Percentiles rank a stretch among this genome's conserved stretches.
phyloP scores from a whole-genome alignment of 306 rosid genomes.

The Astragalus membranaceus region DNA sequence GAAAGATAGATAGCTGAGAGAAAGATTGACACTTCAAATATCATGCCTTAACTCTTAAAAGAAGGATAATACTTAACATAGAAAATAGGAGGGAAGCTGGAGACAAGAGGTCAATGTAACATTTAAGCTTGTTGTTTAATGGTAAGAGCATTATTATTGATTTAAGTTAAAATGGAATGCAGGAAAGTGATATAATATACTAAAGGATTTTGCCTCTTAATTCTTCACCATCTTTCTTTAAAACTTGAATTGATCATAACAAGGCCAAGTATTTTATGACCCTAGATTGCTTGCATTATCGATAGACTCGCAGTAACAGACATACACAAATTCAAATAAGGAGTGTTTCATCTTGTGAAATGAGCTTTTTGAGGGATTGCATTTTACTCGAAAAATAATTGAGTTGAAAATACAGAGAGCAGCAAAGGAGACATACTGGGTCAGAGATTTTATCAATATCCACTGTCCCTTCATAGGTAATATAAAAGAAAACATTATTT shows the following conservation, averaged over 20 bases:
- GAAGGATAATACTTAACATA: background rate
- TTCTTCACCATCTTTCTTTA: background rate
- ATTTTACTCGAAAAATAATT: slow-evolving; percentile 11
- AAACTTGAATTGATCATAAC: background rate
- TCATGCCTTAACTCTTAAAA: background rate
- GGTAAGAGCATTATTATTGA: background rate
- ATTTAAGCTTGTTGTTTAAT: background rate
- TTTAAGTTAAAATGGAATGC: background rate
- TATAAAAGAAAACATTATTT: slow-evolving; percentile 92
- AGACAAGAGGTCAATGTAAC: background rate
- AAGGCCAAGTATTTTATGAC: background rate
- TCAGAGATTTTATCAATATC: slow-evolving; percentile 96
- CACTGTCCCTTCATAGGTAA: slow-evolving; percentile 94
- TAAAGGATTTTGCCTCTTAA: background rate
- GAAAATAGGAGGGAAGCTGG: background rate
- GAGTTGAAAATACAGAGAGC: slow-evolving; percentile 11
- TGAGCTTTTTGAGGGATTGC: background rate
- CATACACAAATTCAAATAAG: background rate
- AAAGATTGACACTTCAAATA: background rate
- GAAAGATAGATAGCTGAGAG: background rate
- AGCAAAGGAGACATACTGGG: slow-evolving; percentile 60
- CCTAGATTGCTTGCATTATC: background rate
- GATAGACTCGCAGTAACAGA: background rate
- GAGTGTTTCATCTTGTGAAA: too few relatives aligned
- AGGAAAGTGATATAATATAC: background rate